phyloP scores from a whole-genome alignment of 768 basidiomycete species.

The Tylopilus balloui region DNA sequence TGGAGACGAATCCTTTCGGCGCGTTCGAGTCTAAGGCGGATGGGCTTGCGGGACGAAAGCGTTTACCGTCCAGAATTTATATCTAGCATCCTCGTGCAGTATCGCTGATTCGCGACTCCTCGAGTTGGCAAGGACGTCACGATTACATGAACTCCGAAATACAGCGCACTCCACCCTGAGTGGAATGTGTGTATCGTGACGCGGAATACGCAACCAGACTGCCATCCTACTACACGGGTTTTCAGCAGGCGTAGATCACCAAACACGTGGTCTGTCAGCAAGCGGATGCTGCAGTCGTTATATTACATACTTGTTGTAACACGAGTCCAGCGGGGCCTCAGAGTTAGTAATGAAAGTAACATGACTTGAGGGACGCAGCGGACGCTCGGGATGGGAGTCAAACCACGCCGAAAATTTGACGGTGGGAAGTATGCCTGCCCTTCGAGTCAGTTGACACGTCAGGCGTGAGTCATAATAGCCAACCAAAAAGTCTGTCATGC shows the following conservation, averaged over 20 bases:
- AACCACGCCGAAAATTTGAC: not conserved
- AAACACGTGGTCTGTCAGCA: slow-evolving; percentile 10
- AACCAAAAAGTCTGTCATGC: not conserved
- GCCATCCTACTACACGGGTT: not conserved
- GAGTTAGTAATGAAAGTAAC: not conserved
- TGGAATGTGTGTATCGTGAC: not conserved
- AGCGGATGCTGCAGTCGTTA: not conserved
- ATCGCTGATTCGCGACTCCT: not conserved
- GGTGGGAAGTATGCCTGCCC: not conserved
- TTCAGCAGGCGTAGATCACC: not conserved
- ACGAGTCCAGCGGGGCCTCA: not conserved
- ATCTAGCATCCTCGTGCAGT: slow-evolving; percentile 3
- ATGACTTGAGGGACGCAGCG: too few relatives aligned
- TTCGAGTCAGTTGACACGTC: not conserved
- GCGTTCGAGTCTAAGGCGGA: not conserved
- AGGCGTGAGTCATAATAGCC: not conserved
- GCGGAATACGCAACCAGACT: not conserved
- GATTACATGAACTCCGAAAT: not conserved
- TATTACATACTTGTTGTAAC: not conserved
- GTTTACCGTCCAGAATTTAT: slow-evolving; percentile 12
- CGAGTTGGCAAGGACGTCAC: not conserved
- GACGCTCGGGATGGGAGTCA: not conserved
- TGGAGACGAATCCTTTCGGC: not conserved
- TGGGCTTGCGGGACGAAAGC: not conserved
- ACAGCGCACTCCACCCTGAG: not conserved